A percentile compares a stretch with the other conserved stretches of the same genome.
Conservation (phyloP, 306 rosid species). For the Notholithocarpus densiflorus region DNA sequence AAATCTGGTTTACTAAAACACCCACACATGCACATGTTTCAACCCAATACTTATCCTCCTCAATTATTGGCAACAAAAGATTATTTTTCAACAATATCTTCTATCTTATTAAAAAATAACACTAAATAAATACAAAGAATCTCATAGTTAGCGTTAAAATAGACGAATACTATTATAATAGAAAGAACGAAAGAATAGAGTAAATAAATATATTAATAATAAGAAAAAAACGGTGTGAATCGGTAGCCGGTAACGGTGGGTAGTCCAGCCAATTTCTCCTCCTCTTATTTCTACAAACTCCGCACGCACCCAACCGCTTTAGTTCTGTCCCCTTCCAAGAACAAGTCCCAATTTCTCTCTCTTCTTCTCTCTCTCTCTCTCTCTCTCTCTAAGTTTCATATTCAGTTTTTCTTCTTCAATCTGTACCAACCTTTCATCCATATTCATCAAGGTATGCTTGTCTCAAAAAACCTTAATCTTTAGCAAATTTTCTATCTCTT, state of each 20-base stretch:
- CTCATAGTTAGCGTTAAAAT: background rate
- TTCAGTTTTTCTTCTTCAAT: constrained; percentile 22
- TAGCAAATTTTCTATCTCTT: background rate
- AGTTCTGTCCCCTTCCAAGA: constrained; percentile 32
- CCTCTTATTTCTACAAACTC: constrained; percentile 37
- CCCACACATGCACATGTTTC: no score
- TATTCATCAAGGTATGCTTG: constrained; percentile 31
- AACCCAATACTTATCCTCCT: no score
- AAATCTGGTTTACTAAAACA: no score
- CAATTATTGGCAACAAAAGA: no score
- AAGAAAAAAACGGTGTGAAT: constrained; percentile 16
- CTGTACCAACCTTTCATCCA: constrained; percentile 23
- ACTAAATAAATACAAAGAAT: no score
- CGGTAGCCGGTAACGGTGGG: constrained; percentile 54
- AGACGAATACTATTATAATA: background rate
- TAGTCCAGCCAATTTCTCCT: constrained; percentile 42
- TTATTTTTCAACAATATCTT: no score
- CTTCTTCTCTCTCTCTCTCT: constrained; percentile 13
- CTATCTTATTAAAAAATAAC: no score
- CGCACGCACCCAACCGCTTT: constrained; percentile 46
- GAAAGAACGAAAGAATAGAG: background rate
- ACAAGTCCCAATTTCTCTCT: constrained; percentile 17
- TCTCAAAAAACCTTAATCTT: background rate
- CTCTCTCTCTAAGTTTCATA: constrained; percentile 6
- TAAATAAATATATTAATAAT: background rate